phyloP scores from a whole-genome alignment of 805 yeast species.

The Debaryomyces hansenii region DNA sequence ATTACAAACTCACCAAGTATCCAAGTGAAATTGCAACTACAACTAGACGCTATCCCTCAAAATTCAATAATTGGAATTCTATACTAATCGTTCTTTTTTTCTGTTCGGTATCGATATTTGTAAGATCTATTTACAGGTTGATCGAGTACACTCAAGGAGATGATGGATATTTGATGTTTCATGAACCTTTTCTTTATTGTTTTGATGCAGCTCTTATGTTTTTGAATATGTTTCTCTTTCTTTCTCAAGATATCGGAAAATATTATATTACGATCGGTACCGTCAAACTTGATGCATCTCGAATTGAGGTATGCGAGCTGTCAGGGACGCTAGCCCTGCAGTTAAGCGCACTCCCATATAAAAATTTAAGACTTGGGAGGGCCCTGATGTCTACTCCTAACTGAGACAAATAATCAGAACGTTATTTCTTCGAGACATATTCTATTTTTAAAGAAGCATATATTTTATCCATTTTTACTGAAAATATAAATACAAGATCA shows the following conservation, averaged over 20 bases:
- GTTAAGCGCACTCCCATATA: too few species aligned
- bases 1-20: conserved; percentile 1
- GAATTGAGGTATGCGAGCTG: too few species aligned
- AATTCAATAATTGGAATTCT: conserved; percentile 8
- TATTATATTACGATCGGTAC: conserved; percentile 1
- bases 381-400: too few species aligned
- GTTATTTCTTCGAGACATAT: too few species aligned
- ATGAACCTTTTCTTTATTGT: conserved; percentile 25
- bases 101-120: conserved; percentile 18
- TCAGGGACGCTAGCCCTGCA: too few species aligned
- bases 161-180: conserved; percentile 21
- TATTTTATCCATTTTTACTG: too few species aligned
- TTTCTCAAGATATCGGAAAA: conserved; percentile 3
- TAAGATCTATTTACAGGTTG: conserved; percentile 30
- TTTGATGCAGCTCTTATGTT: conserved; percentile 29
- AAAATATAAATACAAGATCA: too few species aligned
- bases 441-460: too few species aligned
- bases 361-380: too few species aligned
- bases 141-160: conserved; percentile 28
- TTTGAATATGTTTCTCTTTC: conserved; percentile 2
- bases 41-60: conserved; percentile 1
- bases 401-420: too few species aligned
- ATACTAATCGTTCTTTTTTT: conserved; percentile 4
- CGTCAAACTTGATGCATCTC: too few species aligned
- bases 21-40: neutral